These are phyloP conservation scores for Chrysopogon serrulatus DNA, from an alignment of 176 grass and related monocot genomes.

Conservation along the genomic window DNA sequence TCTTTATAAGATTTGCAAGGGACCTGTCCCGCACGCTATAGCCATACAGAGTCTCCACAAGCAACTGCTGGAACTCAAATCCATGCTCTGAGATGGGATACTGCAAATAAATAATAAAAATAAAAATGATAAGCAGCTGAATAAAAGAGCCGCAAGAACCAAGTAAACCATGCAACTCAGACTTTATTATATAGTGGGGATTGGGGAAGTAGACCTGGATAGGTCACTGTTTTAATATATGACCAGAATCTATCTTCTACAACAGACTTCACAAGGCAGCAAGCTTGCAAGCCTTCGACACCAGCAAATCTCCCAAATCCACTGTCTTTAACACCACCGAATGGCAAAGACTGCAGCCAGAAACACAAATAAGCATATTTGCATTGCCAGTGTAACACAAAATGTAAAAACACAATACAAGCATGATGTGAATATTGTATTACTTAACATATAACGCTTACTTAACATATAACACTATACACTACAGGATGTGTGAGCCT, in stretches of 20 bases:
- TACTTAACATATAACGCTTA: no score
- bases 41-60: constrained; percentile 76
- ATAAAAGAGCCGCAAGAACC: background rate
- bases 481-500: background rate
- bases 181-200: background rate
- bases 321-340: constrained; percentile 93
- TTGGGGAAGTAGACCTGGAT: constrained; percentile 75
- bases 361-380: background rate
- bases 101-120: no score
- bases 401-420: background rate
- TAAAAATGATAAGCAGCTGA: background rate
- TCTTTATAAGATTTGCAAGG: constrained; percentile 61
- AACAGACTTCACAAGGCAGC: constrained; percentile 88
- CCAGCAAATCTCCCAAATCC: constrained; percentile 94
- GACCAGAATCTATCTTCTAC: constrained; percentile 98
- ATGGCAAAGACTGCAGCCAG: constrained; percentile 71
- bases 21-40: constrained; percentile 79
- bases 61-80: constrained; percentile 76
- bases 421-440: background rate
- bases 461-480: background rate
- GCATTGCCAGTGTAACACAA: background rate
- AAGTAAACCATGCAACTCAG: background rate
- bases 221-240: constrained; percentile 78
- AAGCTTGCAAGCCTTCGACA: constrained; percentile 87
- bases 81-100: constrained; percentile 79